These are phyloP conservation scores for Scheffersomyces illinoinensis DNA, from an alignment of 1,139 yeast genomes.

Conservation along the genomic window DNA sequence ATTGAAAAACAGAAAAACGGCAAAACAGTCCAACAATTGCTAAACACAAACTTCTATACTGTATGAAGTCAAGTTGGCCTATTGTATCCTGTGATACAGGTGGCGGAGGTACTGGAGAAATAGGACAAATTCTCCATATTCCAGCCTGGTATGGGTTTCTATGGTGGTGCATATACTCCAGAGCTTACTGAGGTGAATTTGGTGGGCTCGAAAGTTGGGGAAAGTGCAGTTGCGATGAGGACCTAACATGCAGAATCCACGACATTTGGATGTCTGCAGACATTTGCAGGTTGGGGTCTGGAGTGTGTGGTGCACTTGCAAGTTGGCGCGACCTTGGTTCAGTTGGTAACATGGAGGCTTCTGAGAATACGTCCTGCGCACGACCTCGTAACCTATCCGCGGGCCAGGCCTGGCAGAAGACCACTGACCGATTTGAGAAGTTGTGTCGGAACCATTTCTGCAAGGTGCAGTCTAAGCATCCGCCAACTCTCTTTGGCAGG, in stretches of 20 bases:
- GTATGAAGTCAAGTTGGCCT: not conserved
- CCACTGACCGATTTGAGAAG: not conserved
- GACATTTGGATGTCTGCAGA: not conserved
- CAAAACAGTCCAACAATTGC: not conserved
- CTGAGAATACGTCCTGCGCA: not conserved
- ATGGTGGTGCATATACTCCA: not conserved
- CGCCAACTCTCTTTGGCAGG: no score
- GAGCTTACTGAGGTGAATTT: not conserved
- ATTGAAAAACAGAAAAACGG: not conserved
- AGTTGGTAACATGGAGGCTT: no score
- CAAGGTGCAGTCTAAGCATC: not conserved
- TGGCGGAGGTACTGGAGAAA: not conserved
- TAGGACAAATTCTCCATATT: not conserved
- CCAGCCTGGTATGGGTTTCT: not conserved
- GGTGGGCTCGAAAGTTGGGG: not conserved
- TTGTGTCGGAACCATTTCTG: not conserved
- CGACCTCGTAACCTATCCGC: not conserved
- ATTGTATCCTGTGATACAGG: not conserved
- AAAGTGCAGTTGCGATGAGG: not conserved
- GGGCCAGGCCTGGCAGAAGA: not conserved
- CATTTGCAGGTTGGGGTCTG: not conserved
- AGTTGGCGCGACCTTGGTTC: not conserved
- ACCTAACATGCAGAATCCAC: not conserved
- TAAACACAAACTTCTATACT: not conserved
- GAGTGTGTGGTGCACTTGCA: not conserved